These are phyloP conservation scores for Centrapalus pauciflorus DNA, from an alignment of 129 eudicot species.

Conservation along the genomic window DNA sequence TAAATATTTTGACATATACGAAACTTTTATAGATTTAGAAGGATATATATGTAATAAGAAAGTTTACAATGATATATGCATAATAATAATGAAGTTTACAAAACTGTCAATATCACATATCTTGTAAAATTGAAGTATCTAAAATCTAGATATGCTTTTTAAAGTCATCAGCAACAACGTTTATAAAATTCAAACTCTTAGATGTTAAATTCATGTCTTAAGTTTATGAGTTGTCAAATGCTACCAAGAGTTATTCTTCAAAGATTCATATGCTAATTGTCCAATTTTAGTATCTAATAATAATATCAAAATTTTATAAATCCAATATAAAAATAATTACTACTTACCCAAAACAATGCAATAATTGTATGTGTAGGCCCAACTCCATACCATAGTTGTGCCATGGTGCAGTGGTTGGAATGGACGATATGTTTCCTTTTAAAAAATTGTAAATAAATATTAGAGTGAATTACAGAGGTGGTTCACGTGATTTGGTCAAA, in stretches of 20 bases:
- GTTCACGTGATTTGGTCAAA: too few relatives aligned
- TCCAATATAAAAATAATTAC: not conserved
- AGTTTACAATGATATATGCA: too few relatives aligned
- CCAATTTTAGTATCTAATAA: not conserved
- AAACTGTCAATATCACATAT: too few relatives aligned
- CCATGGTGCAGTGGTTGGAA: conserved; percentile 30
- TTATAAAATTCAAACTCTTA: not conserved
- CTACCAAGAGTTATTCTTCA: not conserved
- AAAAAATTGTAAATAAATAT: too few relatives aligned
- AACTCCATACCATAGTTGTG: conserved; percentile 18
- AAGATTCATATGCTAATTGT: not conserved
- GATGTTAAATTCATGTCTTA: not conserved
- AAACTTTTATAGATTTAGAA: too few relatives aligned
- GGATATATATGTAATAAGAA: too few relatives aligned
- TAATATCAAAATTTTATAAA: not conserved
- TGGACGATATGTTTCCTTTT: conserved; percentile 11
- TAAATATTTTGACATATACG: too few relatives aligned
- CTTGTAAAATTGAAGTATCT: too few relatives aligned
- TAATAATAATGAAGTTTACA: too few relatives aligned
- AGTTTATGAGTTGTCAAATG: not conserved
- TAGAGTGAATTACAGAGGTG: too few relatives aligned
- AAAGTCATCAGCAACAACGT: not conserved
- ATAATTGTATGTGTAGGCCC: conserved; percentile 22
- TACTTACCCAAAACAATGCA: not conserved
- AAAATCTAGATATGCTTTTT: not conserved